A percentile compares a stretch with the other conserved stretches of the same genome.
phyloP scores from a whole-genome alignment of 805 yeast species.

The Barnettozyma populi region DNA sequence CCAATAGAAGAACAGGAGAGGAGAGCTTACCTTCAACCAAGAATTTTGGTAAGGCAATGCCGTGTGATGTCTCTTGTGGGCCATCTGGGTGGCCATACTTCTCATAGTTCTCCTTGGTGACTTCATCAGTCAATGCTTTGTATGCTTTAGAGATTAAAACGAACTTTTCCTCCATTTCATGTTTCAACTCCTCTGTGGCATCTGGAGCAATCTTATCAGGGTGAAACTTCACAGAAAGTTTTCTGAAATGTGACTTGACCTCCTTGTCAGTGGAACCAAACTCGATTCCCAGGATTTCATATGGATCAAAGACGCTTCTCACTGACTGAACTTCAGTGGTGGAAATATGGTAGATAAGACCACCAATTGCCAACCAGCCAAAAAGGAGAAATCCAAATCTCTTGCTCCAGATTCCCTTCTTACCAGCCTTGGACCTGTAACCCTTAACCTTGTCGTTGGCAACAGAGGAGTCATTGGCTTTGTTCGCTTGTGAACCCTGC shows the following conservation, averaged over 20 bases:
- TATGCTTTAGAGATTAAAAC: constrained; percentile 88
- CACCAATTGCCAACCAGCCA: constrained; percentile 30
- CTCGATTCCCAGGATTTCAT: constrained; percentile 73
- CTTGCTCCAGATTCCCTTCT: constrained; percentile 12
- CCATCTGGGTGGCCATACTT: constrained; percentile 98
- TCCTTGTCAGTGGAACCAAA: constrained; percentile 67
- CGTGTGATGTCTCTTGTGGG: constrained; percentile 83
- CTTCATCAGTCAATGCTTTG: constrained; percentile 90
- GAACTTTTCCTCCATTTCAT: constrained; percentile 64
- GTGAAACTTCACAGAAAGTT: constrained; percentile 81
- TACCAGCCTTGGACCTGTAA: constrained; percentile 10
- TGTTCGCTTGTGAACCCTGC: constrained; percentile 7
- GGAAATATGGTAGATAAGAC: constrained; percentile 31
- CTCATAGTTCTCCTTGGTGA: constrained; percentile 70
- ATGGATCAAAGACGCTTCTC: constrained; percentile 74
- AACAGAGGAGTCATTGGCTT: background rate
- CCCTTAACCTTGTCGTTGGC: constrained; percentile 9
- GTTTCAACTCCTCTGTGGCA: constrained; percentile 45
- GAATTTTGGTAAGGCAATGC: constrained; percentile 92
- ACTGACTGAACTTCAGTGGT: constrained; percentile 35
- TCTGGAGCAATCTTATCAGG: constrained; percentile 82
- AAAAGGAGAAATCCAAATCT: constrained; percentile 13
- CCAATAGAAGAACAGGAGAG: constrained; percentile 56
- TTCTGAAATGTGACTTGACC: constrained; percentile 77
- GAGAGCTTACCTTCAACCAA: constrained; percentile 71